A percentile compares a stretch with the other conserved stretches of the same genome.
Conservation (phyloP, 441 rosid genomes). For the Pelargonium myrrhifolium region DNA sequence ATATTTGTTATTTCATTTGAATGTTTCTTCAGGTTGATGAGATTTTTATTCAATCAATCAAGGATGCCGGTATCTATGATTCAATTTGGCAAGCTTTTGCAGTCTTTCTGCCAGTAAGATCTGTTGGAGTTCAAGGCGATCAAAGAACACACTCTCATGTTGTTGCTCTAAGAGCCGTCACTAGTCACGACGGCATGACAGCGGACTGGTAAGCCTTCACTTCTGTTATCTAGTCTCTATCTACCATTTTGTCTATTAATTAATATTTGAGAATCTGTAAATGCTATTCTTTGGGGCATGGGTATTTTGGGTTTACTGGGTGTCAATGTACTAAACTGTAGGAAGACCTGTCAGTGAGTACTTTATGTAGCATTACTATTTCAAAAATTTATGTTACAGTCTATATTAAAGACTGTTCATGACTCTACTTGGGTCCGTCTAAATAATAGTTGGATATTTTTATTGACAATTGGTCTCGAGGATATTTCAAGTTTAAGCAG, state of each 20-base stretch:
- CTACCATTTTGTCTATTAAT: background rate
- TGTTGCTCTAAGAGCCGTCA: constrained; percentile 92
- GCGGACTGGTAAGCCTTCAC: constrained; percentile 67
- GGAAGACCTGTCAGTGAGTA: too few relatives aligned
- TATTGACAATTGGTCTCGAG: too few relatives aligned
- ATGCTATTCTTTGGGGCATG: background rate
- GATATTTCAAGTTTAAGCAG: background rate
- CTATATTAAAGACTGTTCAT: background rate
- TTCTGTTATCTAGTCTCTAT: background rate
- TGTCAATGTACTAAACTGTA: too few relatives aligned
- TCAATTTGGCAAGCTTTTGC: constrained; percentile 96
- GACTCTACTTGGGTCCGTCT: background rate
- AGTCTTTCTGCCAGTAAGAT: constrained; percentile 76
- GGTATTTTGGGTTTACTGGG: background rate
- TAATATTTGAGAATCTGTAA: constrained; percentile 3
- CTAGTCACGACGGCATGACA: constrained; percentile 97
- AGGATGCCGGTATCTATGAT: constrained; percentile 88
- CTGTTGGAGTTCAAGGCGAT: constrained; percentile 97
- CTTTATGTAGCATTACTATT: background rate
- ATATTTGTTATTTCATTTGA: background rate
- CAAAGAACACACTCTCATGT: constrained; percentile 96
- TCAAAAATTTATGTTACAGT: background rate
- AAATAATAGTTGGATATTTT: background rate
- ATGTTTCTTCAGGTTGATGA: constrained; percentile 65
- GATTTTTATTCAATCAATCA: constrained; percentile 85